Evolutionary conservation across 306 rosid genomes (phyloP).

Genomic region (Cucumis sativus): DNA sequence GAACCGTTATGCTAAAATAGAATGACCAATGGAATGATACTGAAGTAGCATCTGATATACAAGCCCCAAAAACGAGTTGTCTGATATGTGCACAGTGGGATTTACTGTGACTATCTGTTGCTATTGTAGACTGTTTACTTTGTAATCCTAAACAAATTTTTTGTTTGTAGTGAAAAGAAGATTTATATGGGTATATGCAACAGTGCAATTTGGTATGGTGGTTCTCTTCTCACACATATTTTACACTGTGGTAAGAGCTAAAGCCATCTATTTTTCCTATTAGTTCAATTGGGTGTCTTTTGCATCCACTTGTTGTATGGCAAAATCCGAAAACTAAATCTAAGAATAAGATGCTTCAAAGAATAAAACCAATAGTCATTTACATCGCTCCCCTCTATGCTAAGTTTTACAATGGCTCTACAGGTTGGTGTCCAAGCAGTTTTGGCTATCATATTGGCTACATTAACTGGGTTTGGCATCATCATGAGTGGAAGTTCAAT

Average conservation of each 20-base stretch:
- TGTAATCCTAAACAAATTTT: background rate
- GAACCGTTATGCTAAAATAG: background rate
- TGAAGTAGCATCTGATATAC: background rate
- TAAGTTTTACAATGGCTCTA: constrained; percentile 7
- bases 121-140: background rate
- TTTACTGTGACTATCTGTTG: background rate
- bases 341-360: background rate
- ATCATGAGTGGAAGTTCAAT: constrained; percentile 91
- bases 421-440: constrained; percentile 73
- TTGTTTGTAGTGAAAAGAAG: constrained; percentile 51
- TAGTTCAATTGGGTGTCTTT: background rate
- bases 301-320: background rate
- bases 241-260: constrained; percentile 63
- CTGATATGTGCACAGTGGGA: background rate
- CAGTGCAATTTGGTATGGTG: constrained; percentile 66
- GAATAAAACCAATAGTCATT: background rate
- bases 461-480: constrained; percentile 83
- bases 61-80: background rate
- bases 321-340: background rate
- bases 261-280: constrained; percentile 6
- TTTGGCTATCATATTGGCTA: constrained; percentile 70
- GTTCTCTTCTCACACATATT: constrained; percentile 79
- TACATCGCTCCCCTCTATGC: background rate
- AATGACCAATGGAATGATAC: background rate
- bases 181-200: constrained; percentile 79